Evolutionary conservation across 2,329 filamentous ascomycete species (phyloP), one percentile per base, ranked within the genome.

Genomic region (Macrophomina phaseolina): DNA sequence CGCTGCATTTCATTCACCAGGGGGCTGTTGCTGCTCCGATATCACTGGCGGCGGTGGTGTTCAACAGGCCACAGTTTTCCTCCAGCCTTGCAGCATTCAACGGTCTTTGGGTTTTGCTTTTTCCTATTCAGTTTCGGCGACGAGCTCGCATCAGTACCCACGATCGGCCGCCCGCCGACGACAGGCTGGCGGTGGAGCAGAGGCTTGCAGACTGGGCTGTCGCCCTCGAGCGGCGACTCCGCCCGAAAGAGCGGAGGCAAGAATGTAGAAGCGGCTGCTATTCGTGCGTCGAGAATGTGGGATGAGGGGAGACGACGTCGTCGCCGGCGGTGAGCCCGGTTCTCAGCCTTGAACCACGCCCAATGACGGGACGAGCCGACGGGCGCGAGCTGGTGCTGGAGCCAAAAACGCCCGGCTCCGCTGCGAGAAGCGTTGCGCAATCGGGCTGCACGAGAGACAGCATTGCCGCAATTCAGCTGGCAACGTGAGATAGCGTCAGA

Each of bases 1-100:
- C 16, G 11, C 42, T 40, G 58, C 58, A n/a, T 9, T 12, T 4
- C n/a, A 55, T 38, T 28, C 52, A 8, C 7, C 32, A 8, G 16
- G 23, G 34, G 34, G 52, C 32, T 38, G 14, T 11, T 55, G 40
- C 56, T 6, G 42, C n/a, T 23, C 56, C 18, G 11, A 34, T 60
- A 28, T 28, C 56, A 46, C 48, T 32, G 28, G 40, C 34, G 28
- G 56, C 55, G 55, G 55, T 34, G 55, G 8, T 60, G 55, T 34
- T 40, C 28, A 32, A 60, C 58, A 32, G 11, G 16, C 30, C 46
- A 36, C 45, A 49, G 18, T n/a, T 8, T 16, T 32, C 18, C 18
- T 32, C 49, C 58, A 62, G 58, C 58, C 58, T 38, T 49, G 58
- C 56, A 49, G 23, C 32, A n/a, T 23, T 34, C n/a, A 28, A n/a